Evolutionary conservation across 805 yeast species (phyloP).

Genomic region (Yueomyces sinensis): DNA sequence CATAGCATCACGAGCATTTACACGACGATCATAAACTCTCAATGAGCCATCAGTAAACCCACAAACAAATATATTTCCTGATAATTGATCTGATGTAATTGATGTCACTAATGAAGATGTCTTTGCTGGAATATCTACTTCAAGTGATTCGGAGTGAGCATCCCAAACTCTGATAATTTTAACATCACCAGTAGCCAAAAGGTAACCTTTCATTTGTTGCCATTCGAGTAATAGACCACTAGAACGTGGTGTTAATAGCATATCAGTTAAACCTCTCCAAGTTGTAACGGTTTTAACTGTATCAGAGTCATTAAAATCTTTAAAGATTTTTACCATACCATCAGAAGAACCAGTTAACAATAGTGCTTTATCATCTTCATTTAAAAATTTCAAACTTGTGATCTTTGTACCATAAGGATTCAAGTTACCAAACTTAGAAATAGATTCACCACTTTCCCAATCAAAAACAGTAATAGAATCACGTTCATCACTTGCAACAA

Average conservation of each 20-base stretch:
- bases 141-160: conserved; percentile 83
- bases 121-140: conserved; percentile 81
- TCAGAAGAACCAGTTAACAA: conserved; percentile 83
- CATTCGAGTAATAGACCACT: conserved; percentile 83
- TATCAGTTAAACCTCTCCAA: conserved; percentile 88
- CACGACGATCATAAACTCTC: conserved; percentile 80
- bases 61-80: conserved; percentile 79
- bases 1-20: conserved; percentile 77
- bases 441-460: conserved; percentile 50
- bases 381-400: conserved; percentile 73
- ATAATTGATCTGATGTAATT: conserved; percentile 87
- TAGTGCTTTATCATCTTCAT: conserved; percentile 85
- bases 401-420: conserved; percentile 82
- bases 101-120: conserved; percentile 82
- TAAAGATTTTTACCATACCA: conserved; percentile 82
- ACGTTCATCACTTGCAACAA: conserved; percentile 70
- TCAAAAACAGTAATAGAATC: conserved; percentile 81
- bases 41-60: conserved; percentile 88
- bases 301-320: conserved; percentile 48
- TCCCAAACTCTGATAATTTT: conserved; percentile 90
- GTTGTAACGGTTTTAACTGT: conserved; percentile 59
- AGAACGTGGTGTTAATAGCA: conserved; percentile 65
- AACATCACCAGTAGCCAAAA: conserved; percentile 89
- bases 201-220: conserved; percentile 91
- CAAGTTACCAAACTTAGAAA: conserved; percentile 65